Base-by-base conservation (phyloP, 257 asterid species). In the Dorcoceras hygrometricum region DNA sequence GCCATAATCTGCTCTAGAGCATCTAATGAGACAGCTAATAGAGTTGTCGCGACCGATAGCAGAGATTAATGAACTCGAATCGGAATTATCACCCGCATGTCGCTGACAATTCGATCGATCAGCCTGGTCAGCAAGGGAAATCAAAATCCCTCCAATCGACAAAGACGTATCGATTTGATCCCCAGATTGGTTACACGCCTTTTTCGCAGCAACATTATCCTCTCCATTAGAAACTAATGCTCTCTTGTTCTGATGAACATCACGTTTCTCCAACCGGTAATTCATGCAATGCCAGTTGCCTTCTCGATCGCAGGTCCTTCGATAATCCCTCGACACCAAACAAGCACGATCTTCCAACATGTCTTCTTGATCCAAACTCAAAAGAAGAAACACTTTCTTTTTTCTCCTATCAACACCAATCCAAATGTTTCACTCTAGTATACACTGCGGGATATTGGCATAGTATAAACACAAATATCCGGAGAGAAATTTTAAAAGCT, bases 1-100 rank as follows among this genome's bases (percentile, higher is more conserved):
- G 20, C 99, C 97, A 54, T 88, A 94, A 71, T 90, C 99, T 2
- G 92, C 79, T 58, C 99, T 79, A 10, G 99, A 90, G 88, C 90
- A 85, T 24, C 63, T 80, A 46, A 90, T 70, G 24, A 94, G 95
- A 65, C 95, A 87, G 68, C 79, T 84, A 19, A 94, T 84, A 1
- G 97, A 86, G 84, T 84, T 94, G 73, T 90, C 99, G 2, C 83
- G 71, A 32, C 97, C 99, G 25, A 94, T 89, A 43, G 79, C 88
- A 23, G 86, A 65, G 50, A 94, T 80, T n/a, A 94, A 83, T 19
- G 96, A 80, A 59, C 81, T 87, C 4, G 84, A 31, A 71, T 89
- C 97, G 3, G 85, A 77, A 74, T 79, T 76, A 65, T 79, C 88
- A 23, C 75, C 82, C 10, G 77, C 71, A 8, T 75, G 75, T 27